phyloP scores from a whole-genome alignment of 148 eudicot genomes.

The Cornus florida region DNA sequence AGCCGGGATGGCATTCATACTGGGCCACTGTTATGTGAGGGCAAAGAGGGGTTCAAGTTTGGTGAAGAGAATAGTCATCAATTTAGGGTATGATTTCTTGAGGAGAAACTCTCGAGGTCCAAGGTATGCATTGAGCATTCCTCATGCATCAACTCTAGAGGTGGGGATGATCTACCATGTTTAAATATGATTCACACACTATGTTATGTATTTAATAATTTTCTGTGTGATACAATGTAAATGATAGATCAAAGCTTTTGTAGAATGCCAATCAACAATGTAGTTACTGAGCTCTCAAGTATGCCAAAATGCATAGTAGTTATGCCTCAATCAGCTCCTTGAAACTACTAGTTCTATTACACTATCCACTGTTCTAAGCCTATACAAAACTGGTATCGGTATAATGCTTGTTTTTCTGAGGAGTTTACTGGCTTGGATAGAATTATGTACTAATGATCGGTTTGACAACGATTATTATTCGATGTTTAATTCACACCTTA shows the following conservation, averaged over 20 bases:
- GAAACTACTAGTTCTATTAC: too few species aligned
- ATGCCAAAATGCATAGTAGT: neutral
- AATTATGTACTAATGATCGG: too few species aligned
- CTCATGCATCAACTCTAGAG: constrained; percentile 88
- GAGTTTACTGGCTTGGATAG: too few species aligned
- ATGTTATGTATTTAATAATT: neutral
- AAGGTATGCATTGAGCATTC: constrained; percentile 63
- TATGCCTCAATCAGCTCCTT: too few species aligned
- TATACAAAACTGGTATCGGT: too few species aligned
- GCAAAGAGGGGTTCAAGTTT: constrained; percentile 89
- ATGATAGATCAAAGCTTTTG: constrained; percentile 17
- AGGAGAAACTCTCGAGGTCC: constrained; percentile 79
- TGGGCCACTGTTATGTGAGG: constrained; percentile 74
- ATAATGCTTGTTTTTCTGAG: too few species aligned
- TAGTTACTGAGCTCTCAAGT: neutral
- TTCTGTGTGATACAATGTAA: constrained; percentile 10
- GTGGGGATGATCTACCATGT: constrained; percentile 94
- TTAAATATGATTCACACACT: constrained; percentile 21
- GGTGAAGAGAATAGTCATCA: constrained; percentile 68
- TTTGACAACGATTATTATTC: too few species aligned
- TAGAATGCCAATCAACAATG: constrained; percentile 4
- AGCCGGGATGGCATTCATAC: constrained; percentile 80
- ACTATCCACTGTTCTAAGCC: too few species aligned
- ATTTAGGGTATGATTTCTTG: constrained; percentile 86
- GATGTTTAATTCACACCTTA: too few species aligned